Percentiles rank a stretch among this genome's conserved stretches.
phyloP scores from a whole-genome alignment of 345 rosid species.

The Cochlearia excelsa region DNA sequence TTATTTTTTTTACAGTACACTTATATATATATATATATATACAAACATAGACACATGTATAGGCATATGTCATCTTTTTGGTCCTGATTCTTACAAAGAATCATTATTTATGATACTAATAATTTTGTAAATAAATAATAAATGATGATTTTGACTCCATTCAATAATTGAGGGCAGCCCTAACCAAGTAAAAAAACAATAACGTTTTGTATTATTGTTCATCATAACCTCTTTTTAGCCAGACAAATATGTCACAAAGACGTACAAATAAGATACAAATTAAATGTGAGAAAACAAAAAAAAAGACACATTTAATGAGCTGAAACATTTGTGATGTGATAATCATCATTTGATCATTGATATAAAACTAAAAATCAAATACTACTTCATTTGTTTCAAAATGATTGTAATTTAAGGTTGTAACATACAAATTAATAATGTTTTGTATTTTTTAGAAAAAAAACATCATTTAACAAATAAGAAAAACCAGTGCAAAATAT shows the following conservation, averaged over 20 bases:
- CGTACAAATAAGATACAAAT: conserved; percentile 27
- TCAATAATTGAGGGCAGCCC: conserved; percentile 34
- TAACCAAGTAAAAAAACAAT: conserved; percentile 19
- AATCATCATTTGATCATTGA: conserved; percentile 9
- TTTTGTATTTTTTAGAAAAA: no score
- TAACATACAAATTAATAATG: no score
- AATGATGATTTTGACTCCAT: conserved; percentile 24
- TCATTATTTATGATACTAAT: conserved; percentile 23
- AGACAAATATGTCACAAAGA: conserved; percentile 28
- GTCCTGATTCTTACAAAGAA: conserved; percentile 34
- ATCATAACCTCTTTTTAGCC: conserved; percentile 21
- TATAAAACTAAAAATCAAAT: no score
- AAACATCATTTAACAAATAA: no score
- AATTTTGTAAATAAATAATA: conserved; percentile 9
- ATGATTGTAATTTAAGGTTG: no score
- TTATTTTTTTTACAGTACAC: no score
- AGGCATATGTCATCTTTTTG: conserved; percentile 37
- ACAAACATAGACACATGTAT: conserved; percentile 27
- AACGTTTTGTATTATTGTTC: conserved; percentile 22
- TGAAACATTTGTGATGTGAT: conserved; percentile 13
- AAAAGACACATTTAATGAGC: conserved; percentile 19
- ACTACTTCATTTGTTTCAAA: no score
- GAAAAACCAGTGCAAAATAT: no score
- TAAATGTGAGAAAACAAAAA: conserved; percentile 4
- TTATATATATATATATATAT: not conserved